These are phyloP conservation scores for Nitzschia sp. DNA, from an alignment of 108 stramenopile genomes.

Conservation along the genomic window DNA sequence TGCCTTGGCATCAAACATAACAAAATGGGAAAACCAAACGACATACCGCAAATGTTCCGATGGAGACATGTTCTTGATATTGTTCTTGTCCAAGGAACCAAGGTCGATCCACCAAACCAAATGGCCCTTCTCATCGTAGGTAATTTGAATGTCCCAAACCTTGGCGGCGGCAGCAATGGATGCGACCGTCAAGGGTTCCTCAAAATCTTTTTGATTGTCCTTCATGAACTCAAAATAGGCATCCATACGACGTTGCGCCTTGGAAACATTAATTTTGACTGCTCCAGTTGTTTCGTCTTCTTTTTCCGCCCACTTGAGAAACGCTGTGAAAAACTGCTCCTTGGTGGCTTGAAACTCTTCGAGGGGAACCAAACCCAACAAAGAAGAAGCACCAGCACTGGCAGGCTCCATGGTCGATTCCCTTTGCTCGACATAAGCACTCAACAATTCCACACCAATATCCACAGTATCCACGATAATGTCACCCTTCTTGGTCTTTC, in stretches of 20 bases:
- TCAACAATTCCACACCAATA: slow-evolving; percentile 11
- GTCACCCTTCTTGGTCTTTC: slow-evolving; percentile 17
- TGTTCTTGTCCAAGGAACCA: slow-evolving; percentile 39
- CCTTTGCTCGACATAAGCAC: slow-evolving; percentile 8
- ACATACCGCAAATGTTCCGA: slow-evolving; percentile 22
- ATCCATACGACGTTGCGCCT: slow-evolving; percentile 65
- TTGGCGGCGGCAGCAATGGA: slow-evolving; percentile 41
- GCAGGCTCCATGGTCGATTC: not conserved
- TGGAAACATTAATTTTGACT: slow-evolving; percentile 54
- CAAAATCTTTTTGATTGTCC: slow-evolving; percentile 45
- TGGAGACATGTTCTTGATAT: slow-evolving; percentile 27
- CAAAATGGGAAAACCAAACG: slow-evolving; percentile 57
- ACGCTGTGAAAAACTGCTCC: slow-evolving; percentile 21
- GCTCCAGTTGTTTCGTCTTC: slow-evolving; percentile 15
- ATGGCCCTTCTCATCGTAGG: slow-evolving; percentile 42
- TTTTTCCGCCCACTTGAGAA: slow-evolving; percentile 25
- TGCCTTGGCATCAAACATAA: slow-evolving; percentile 52
- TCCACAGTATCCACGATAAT: slow-evolving; percentile 14
- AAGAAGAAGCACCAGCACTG: not conserved
- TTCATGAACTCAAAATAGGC: slow-evolving; percentile 67
- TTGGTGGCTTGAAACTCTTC: slow-evolving; percentile 24
- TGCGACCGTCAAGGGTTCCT: slow-evolving; percentile 43
- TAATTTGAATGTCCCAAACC: slow-evolving; percentile 45
- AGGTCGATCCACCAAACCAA: slow-evolving; percentile 69
- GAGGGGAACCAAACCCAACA: slow-evolving; percentile 18